These are phyloP conservation scores for Polytrichum commune DNA, from an alignment of 225 moss, liverwort and hornwort species.

Conservation along the genomic window DNA sequence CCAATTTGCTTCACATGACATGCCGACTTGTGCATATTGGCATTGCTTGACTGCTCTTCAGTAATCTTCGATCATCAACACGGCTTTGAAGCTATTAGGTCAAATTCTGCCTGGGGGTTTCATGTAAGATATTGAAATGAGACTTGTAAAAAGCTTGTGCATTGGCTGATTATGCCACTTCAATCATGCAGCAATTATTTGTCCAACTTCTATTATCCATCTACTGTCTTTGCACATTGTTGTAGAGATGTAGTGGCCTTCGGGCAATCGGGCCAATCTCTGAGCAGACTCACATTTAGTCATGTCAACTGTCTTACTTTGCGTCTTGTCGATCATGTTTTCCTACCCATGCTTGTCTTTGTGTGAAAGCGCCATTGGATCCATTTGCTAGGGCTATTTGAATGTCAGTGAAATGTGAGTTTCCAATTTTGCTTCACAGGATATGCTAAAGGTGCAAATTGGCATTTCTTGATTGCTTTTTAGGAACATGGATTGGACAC, in stretches of 20 bases:
- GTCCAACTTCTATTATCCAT: neutral
- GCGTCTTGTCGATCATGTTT: no score
- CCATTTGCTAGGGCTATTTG: neutral
- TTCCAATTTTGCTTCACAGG: neutral
- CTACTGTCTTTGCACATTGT: neutral
- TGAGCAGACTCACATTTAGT: no score
- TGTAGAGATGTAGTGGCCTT: neutral
- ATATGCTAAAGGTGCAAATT: neutral
- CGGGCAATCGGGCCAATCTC: no score
- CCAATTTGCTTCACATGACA: neutral
- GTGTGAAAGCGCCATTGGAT: neutral
- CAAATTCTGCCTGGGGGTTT: neutral
- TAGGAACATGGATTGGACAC: no score
- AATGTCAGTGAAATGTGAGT: neutral
- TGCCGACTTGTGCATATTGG: neutral
- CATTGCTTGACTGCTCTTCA: no score
- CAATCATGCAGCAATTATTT: neutral
- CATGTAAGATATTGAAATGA: conserved; percentile 12
- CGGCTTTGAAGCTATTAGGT: neutral
- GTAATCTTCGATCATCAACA: no score
- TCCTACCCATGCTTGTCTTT: neutral
- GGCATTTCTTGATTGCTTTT: no score
- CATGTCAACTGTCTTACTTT: no score
- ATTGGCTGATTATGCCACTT: conserved; percentile 65
- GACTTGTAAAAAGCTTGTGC: conserved; percentile 83